These are phyloP conservation scores for Euphorbia tirucalli DNA, from an alignment of 345 rosid species.

Conservation along the genomic window DNA sequence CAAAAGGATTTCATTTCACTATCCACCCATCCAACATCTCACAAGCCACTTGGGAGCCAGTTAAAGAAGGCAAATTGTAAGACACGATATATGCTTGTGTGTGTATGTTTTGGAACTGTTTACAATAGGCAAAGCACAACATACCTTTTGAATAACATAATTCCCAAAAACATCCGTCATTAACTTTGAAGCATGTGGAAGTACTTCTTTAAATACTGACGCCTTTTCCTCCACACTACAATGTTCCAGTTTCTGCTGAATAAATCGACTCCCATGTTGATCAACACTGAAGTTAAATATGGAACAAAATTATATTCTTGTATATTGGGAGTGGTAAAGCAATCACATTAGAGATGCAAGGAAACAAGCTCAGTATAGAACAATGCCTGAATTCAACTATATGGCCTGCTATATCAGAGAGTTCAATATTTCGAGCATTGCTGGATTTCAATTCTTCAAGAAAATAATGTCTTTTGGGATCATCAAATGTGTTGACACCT, in stretches of 20 bases:
- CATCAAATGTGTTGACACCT: constrained; percentile 20
- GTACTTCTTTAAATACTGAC: constrained; percentile 83
- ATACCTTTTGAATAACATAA: constrained; percentile 95
- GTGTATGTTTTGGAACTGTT: neutral
- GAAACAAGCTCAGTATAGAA: constrained; percentile 11
- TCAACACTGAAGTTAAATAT: constrained; percentile 60
- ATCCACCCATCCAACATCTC: neutral
- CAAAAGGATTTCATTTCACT: neutral
- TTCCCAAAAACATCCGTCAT: constrained; percentile 99
- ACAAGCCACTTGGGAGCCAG: neutral
- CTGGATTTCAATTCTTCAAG: constrained; percentile 30
- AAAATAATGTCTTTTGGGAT: constrained; percentile 25
- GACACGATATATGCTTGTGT: neutral
- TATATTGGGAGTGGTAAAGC: neutral
- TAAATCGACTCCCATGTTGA: constrained; percentile 99
- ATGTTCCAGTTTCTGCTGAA: constrained; percentile 93
- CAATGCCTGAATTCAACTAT: constrained; percentile 29
- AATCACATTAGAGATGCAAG: constrained; percentile 21
- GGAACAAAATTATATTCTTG: constrained; percentile 2
- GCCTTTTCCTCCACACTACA: constrained; percentile 75
- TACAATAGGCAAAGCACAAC: neutral
- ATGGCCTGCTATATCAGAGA: constrained; percentile 24
- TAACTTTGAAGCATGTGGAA: constrained; percentile 79
- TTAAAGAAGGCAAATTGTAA: too few relatives aligned
- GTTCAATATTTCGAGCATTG: constrained; percentile 28